Base-by-base conservation (phyloP, 2,329 filamentous ascomycete species). In the Eurotiales sp. region DNA sequence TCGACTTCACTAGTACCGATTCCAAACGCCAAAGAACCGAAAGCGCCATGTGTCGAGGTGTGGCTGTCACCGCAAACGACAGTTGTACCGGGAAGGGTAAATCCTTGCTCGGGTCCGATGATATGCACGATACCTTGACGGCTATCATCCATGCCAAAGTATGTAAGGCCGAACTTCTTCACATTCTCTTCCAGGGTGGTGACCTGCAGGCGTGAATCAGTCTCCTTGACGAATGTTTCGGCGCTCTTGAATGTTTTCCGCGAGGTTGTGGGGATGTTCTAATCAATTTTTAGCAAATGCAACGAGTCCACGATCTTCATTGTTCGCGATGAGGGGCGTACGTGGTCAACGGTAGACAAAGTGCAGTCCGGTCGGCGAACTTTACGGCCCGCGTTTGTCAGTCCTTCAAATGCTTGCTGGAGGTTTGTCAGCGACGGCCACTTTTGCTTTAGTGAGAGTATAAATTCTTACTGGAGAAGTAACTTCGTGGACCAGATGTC, bases 1-100 rank as follows among this genome's bases (percentile, higher is more conserved):
- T 99, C 93, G 60, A 97, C 93, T 76, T 99, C 93, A 68, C 89
- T 95, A 56, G 93, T 99, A 62, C 93, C 93, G 66, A 99, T 99
- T 71, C 93, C 93, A 66, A 96, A 96, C 36, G 93, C 93, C 56
- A 97, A 83, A 61, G 91, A 82, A 60, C 93, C 93, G 63, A 97
- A 99, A 47, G 93, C 93, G 64, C 93, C 93, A 74, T 99, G 93
- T 57, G 93, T 99, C 22, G 92, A 96, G 42, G 93, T 99, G 71
- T 99, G 93, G 66, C 88, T 95, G 80, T 99, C 93, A 71, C 93
- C 93, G 67, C 93, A 97, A 59, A 97, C 93, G 32, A 97, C 88
- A 3, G 93, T 99, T 50, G 93, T 97, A 60, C 90, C 93, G 37
- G 93, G 93, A 32, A 97, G 86, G 51, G 93, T 99, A 78, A 99